Conservation (phyloP, 192 early-diverging fungal genomes). For the Geosiphon pyriformis region DNA sequence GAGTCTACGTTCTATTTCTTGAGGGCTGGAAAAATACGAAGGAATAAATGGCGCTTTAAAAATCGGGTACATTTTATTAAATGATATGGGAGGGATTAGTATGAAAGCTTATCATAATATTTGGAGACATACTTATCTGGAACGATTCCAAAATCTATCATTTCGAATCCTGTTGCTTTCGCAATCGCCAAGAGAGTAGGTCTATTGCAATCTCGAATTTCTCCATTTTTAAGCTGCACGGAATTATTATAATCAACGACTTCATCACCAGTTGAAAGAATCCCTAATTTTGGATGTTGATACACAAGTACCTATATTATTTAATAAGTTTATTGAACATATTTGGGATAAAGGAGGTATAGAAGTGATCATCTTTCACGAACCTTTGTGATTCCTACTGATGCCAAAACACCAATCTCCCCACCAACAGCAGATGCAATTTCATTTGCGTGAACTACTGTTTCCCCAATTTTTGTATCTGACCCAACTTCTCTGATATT, state of each 20-base stretch:
- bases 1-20: conserved; percentile 50
- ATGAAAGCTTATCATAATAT: too few relatives aligned
- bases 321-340: too few relatives aligned
- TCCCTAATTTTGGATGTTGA: conserved; percentile 63
- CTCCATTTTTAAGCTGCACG: conserved; percentile 43
- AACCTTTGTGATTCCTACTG: conserved; percentile 64
- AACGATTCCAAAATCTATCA: conserved; percentile 70
- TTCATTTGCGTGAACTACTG: conserved; percentile 54
- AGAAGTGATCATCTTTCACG: too few relatives aligned
- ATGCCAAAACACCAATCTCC: conserved; percentile 79
- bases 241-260: conserved; percentile 51
- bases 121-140: conserved; percentile 67
- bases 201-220: conserved; percentile 83
- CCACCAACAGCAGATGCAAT: conserved; percentile 66
- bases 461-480: conserved; percentile 60
- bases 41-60: not conserved
- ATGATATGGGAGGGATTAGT: too few relatives aligned
- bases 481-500: conserved; percentile 80
- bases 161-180: conserved; percentile 53
- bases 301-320: conserved; percentile 56
- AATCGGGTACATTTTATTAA: too few relatives aligned
- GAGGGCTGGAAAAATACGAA: conserved; percentile 34
- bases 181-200: conserved; percentile 68
- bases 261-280: conserved; percentile 91
- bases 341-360: too few relatives aligned